Conservation (phyloP, 305 asterid genomes). For the Rubia tinctorum region DNA sequence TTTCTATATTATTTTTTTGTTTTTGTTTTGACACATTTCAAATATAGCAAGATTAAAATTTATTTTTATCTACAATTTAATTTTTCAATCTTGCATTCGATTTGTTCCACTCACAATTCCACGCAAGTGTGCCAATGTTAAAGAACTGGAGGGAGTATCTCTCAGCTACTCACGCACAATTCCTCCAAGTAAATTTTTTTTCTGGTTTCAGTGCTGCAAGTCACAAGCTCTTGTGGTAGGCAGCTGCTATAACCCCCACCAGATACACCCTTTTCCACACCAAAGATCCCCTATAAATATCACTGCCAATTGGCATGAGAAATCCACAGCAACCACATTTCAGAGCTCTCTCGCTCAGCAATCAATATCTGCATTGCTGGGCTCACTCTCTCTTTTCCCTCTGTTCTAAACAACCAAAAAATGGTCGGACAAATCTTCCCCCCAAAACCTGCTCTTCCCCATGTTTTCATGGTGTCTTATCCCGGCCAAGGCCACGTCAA, state of each 20-base stretch:
- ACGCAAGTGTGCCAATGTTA: no score
- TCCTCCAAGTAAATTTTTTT: no score
- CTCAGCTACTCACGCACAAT: no score
- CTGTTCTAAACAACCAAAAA: not conserved
- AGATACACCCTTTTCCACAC: not conserved
- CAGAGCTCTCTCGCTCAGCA: not conserved
- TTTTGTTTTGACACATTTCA: no score
- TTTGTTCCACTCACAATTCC: no score
- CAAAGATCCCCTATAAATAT: not conserved
- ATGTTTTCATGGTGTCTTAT: constrained; percentile 56
- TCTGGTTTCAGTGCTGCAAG: no score
- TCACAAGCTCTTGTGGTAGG: no score
- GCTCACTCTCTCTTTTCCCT: not conserved
- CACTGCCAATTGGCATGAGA: not conserved
- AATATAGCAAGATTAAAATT: no score
- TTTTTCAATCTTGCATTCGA: no score
- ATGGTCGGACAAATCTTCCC: not conserved
- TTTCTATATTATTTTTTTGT: no score
- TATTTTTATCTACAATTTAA: no score
- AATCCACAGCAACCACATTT: not conserved
- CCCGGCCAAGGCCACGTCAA: constrained; percentile 82
- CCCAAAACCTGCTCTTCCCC: constrained; percentile 23
- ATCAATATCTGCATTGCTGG: not conserved
- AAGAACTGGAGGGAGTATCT: no score
- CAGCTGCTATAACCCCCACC: not conserved